Conservation (phyloP, 2,329 filamentous ascomycete genomes). For the Chrysosporium queenslandicum region DNA sequence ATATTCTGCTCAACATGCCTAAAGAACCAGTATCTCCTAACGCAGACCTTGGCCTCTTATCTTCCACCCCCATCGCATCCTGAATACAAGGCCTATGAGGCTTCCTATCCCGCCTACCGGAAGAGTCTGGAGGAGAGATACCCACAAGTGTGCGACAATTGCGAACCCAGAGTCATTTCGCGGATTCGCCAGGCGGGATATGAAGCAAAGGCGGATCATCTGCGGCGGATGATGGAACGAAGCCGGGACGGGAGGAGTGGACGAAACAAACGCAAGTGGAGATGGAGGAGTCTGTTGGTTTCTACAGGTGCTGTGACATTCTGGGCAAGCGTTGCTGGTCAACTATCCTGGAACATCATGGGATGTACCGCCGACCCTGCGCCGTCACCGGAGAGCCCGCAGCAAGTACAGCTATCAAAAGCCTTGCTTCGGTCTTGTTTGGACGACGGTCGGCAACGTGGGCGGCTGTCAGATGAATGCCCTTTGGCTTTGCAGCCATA, state of each 20-base stretch:
- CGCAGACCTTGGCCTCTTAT: constrained; percentile 67
- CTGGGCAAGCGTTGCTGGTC: constrained; percentile 35
- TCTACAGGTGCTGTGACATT: constrained; percentile 36
- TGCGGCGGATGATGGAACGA: constrained; percentile 64
- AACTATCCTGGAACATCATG: constrained; percentile 36
- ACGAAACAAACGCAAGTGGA: constrained; percentile 28
- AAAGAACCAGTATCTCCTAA: constrained; percentile 79
- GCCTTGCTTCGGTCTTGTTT: constrained; percentile 21
- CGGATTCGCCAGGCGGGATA: constrained; percentile 64
- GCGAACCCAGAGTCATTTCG: constrained; percentile 62
- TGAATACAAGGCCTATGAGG: constrained; percentile 58
- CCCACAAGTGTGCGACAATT: constrained; percentile 75
- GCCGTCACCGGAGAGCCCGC: not conserved
- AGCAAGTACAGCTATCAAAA: constrained; percentile 10
- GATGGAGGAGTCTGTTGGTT: constrained; percentile 38
- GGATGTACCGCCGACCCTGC: constrained; percentile 23
- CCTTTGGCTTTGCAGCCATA: constrained; percentile 26
- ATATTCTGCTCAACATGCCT: constrained; percentile 68
- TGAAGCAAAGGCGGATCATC: constrained; percentile 70
- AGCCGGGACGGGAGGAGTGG: constrained; percentile 34
- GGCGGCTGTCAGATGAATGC: constrained; percentile 23
- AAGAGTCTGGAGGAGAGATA: constrained; percentile 68
- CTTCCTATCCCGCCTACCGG: constrained; percentile 59
- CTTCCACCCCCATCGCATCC: constrained; percentile 57
- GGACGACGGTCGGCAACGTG: constrained; percentile 16